Evolutionary conservation across 1,139 yeast species (phyloP).

Genomic region (Magnusiomyces ingens): DNA sequence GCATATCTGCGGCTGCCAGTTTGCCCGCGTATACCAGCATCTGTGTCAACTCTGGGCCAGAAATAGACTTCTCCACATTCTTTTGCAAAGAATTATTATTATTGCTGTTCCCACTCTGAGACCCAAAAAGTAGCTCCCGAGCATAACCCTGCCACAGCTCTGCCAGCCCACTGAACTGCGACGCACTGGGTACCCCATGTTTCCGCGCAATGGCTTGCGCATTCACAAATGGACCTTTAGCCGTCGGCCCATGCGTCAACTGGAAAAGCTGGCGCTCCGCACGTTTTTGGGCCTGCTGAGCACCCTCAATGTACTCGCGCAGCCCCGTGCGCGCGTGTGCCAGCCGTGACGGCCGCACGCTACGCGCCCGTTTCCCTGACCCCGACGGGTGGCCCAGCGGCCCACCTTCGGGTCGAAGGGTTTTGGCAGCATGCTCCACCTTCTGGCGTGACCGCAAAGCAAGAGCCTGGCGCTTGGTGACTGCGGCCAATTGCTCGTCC

Average conservation of each 20-base stretch:
- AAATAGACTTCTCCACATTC: constrained; percentile 9
- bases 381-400: too few relatives aligned
- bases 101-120: constrained; percentile 1
- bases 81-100: constrained; percentile 13
- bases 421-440: too few relatives aligned
- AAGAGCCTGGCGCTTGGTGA: too few relatives aligned
- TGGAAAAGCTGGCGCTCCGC: neutral
- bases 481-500: constrained; percentile 4
- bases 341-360: constrained; percentile 12
- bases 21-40: constrained; percentile 32
- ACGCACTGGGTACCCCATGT: constrained; percentile 44
- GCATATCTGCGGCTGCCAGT: constrained; percentile 74
- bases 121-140: constrained; percentile 40
- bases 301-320: constrained; percentile 38
- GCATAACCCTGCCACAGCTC: constrained; percentile 59
- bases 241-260: neutral
- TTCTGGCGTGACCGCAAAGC: too few relatives aligned
- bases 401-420: too few relatives aligned
- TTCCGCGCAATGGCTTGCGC: constrained; percentile 7
- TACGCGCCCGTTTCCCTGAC: too few relatives aligned
- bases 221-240: constrained; percentile 3
- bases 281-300: constrained; percentile 36
- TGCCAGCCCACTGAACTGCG: constrained; percentile 48
- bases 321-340: constrained; percentile 41
- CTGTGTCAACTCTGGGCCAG: neutral